Base-by-base conservation (phyloP, 1,284 basidiomycete species). In the Sporisorium exsertum region DNA sequence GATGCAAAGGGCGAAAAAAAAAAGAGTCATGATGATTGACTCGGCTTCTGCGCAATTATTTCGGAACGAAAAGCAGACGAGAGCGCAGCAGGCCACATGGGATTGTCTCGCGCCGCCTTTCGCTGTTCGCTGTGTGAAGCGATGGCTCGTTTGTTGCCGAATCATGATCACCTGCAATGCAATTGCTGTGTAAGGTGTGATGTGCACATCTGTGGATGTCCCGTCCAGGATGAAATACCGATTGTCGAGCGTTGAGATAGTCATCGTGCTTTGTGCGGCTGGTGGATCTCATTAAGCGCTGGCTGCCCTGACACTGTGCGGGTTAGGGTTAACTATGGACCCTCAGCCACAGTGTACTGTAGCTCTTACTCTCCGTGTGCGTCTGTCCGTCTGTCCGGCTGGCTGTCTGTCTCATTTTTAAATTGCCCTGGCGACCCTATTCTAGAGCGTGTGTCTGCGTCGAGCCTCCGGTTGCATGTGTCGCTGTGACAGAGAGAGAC, bases 11-110 rank as follows among this genome's bases (percentile, higher is more conserved):
- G n/a, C n/a, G n/a, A 49, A 32, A n/a, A 27, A 15, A 50, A 50
- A 49, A 32, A 47, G 24, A 5, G 45, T 24, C 45, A 26, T 13
- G 24, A 47, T n/a, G 51, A 53, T 53, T 24, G 52, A 53, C 52
- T 53, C 52, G 52, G 52, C 52, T 40, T 53, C 52, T 53, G 52
- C 33, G 37, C 52, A 40, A 24, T 16, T 37, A 18, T n/a, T 50
- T 32, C 49, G 49, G 27, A 33, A 29, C 26, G 16, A 29, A 49
- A 29, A 22, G 32, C 50, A 51, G 50, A 33, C 10, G 13, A 16
- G 37, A 40, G 37, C 12, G 40, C 40, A 27, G 24, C 33, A 24
- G 10, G 52, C 52, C 52, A 53, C 52, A 53, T 53, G 52, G 52
- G 27, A 33, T 27, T 10, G 27, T 20, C 27, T 49, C 7, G 8